phyloP scores from a whole-genome alignment of 352 stramenopile genomes.

The Pythium coloratum region DNA sequence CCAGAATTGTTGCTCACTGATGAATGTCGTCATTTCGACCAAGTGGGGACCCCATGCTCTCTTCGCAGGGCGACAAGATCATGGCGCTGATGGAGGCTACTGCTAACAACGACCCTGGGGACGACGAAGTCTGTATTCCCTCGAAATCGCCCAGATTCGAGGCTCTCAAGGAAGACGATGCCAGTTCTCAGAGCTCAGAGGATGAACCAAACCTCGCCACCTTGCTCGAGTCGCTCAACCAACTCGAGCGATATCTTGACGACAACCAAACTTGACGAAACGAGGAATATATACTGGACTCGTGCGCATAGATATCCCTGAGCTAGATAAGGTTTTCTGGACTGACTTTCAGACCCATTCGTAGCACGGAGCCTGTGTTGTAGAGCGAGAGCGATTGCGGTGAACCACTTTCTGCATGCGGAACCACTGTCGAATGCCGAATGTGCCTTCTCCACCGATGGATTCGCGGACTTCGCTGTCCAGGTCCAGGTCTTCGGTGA shows the following conservation, averaged over 20 bases:
- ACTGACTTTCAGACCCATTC: slow-evolving; percentile 62
- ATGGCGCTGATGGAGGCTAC: slow-evolving; percentile 55
- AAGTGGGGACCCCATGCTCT: slow-evolving; percentile 56
- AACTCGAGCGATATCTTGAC: slow-evolving; percentile 55
- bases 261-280: slow-evolving; percentile 30
- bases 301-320: background rate
- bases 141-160: background rate
- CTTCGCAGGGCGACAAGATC: slow-evolving; percentile 39
- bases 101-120: background rate
- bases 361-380: slow-evolving; percentile 45
- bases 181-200: background rate
- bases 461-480: slow-evolving; percentile 79
- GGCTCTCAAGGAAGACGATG: background rate
- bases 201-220: slow-evolving; percentile 3
- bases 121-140: background rate
- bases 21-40: background rate
- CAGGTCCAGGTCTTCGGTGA: slow-evolving; percentile 67
- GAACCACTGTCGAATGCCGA: slow-evolving; percentile 81
- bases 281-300: background rate
- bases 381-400: slow-evolving; percentile 68
- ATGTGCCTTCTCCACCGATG: slow-evolving; percentile 71
- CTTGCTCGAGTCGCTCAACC: slow-evolving; percentile 32
- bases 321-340: background rate
- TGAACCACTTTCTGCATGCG: slow-evolving; percentile 84
- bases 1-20: background rate